Evolutionary conservation across 1,139 yeast species (phyloP), one percentile per base, ranked within the genome.

Genomic region (Zygosaccharomyces sapae): DNA sequence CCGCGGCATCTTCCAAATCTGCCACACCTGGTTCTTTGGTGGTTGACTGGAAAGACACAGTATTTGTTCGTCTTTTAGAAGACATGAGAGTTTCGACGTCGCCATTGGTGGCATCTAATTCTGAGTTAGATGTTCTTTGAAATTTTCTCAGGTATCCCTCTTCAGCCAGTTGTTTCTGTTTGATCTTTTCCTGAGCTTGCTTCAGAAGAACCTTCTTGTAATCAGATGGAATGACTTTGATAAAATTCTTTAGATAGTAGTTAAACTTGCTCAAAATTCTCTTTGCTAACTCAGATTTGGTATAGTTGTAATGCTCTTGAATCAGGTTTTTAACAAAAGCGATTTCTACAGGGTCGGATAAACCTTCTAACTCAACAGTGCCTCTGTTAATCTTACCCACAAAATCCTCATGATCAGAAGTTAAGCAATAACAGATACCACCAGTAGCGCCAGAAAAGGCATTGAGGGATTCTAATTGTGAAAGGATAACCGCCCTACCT

Each of bases 361-460:
- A 78, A 48, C 76, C 75, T 41, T 85, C 76, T 50, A 92, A 77
- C 62, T 86, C 97, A 59, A 92, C 92, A 59, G 88, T 83, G 56
- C 84, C 92, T 42, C 72, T 66, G 71, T 92, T 92, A 57, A 87
- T 90, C 71, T 85, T 85, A 52, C 82, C 81, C 55, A 74, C 71
- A 63, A 92, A 90, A 66, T 89, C 96, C 67, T 90, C 96, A 50
- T 61, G 65, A 46, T 94, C 97, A 77, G 92, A 86, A 62, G 90
- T 96, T 62, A 90, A 76, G 51, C 94, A 97, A 66, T 92, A 92
- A 29, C 96, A 96, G 68, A 92, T 92, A 80, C 98, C 98, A 71
- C 98, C 98, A 62, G 97, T 90, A 87, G 94, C 94, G 76, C 98
- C 98, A 48, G 98, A 96, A 52, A 70, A 70, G 39, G 97, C 97